Evolutionary conservation across 2,329 filamentous ascomycete species (phyloP).

Genomic region (Calonectria honghensis): DNA sequence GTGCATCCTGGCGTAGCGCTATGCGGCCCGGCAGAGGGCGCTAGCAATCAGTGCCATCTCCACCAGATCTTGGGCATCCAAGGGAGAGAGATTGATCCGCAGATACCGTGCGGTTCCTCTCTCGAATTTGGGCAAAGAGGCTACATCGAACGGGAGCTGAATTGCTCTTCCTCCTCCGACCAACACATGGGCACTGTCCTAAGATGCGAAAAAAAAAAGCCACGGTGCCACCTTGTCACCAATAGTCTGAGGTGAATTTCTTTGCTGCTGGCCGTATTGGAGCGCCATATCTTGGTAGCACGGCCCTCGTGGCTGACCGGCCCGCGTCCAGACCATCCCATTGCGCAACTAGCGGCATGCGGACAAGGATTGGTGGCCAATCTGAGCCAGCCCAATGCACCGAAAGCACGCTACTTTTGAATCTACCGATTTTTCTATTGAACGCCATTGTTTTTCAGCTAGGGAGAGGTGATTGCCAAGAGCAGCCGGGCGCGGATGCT

Average conservation of each 20-base stretch:
- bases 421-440: constrained; percentile 23
- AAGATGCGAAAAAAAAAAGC: neutral
- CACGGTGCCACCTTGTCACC: constrained; percentile 3
- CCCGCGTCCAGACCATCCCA: constrained; percentile 26
- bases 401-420: constrained; percentile 6
- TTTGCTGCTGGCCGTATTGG: constrained; percentile 2
- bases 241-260: constrained; percentile 23
- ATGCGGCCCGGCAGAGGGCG: neutral
- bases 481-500: neutral
- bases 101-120: neutral
- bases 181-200: neutral
- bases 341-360: constrained; percentile 1
- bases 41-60: neutral
- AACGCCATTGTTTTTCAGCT: constrained; percentile 6
- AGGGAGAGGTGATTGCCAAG: neutral
- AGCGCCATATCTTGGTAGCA: constrained; percentile 13
- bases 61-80: neutral
- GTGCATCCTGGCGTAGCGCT: constrained; percentile 2
- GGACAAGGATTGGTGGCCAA: neutral
- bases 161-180: neutral
- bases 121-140: neutral
- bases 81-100: neutral
- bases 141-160: constrained; percentile 7
- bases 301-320: constrained; percentile 16
- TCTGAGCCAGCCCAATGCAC: neutral